phyloP scores from a whole-genome alignment of 2,329 filamentous ascomycete genomes.

The Cladorrhinum sp. region DNA sequence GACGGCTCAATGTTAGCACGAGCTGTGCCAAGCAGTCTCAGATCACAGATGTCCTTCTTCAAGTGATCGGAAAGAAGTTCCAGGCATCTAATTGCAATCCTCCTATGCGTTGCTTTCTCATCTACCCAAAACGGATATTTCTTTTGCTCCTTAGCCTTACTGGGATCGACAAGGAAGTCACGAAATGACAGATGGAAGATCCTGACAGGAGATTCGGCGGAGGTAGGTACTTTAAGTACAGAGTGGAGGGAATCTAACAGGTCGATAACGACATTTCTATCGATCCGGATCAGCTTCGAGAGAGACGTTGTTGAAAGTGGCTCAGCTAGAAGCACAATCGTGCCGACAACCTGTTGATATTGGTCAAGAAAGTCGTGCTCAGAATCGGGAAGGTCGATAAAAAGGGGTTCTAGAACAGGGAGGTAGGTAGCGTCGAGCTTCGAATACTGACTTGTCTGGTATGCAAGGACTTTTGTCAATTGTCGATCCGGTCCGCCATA shows the following conservation, averaged over 20 bases:
- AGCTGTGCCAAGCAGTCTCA: slow-evolving; percentile 29
- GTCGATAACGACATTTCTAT: slow-evolving; percentile 18
- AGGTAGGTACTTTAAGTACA: slow-evolving; percentile 32
- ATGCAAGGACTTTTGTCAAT: slow-evolving; percentile 22
- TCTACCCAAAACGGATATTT: slow-evolving; percentile 36
- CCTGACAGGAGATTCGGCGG: slow-evolving; percentile 26
- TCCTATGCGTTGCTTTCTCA: slow-evolving; percentile 32
- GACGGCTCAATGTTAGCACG: slow-evolving; percentile 25
- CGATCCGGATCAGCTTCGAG: slow-evolving; percentile 28
- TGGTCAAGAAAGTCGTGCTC: not conserved
- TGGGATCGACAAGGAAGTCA: slow-evolving; percentile 36
- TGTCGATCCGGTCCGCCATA: slow-evolving; percentile 27
- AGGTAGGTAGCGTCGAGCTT: slow-evolving; percentile 17
- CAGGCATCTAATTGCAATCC: slow-evolving; percentile 36
- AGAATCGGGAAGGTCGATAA: not conserved
- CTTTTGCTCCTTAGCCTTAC: slow-evolving; percentile 29
- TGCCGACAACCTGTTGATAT: slow-evolving; percentile 32
- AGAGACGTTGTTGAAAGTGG: slow-evolving; percentile 33
- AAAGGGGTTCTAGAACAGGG: slow-evolving; percentile 11
- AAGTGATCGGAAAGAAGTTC: slow-evolving; percentile 33
- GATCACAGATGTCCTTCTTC: slow-evolving; percentile 36
- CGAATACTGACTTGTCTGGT: slow-evolving; percentile 24
- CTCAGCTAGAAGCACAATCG: slow-evolving; percentile 31
- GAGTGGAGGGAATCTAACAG: slow-evolving; percentile 34
- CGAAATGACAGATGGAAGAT: slow-evolving; percentile 38